phyloP scores from a whole-genome alignment of 2,329 filamentous ascomycete genomes.

The Aspergillus sp. region DNA sequence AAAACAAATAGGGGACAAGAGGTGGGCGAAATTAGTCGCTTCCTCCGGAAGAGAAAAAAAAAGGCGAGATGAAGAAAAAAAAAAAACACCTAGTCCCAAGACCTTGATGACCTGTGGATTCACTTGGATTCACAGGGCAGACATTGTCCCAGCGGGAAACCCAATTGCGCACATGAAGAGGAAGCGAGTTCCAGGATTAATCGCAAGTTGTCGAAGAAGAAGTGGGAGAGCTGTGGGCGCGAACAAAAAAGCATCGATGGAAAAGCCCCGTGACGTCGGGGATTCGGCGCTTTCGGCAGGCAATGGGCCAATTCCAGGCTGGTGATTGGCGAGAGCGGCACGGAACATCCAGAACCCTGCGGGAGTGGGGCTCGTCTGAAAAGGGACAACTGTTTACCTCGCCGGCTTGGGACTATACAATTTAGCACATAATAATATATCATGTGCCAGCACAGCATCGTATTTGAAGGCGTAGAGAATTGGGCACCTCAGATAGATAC shows the following conservation, averaged over 20 bases:
- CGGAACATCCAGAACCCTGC: constrained; percentile 19
- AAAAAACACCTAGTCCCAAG: constrained; percentile 6
- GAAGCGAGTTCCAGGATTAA: not conserved
- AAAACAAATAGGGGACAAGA: not conserved
- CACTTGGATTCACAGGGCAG: constrained; percentile 12
- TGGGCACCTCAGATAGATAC: no score
- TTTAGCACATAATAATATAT: no score
- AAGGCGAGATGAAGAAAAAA: not conserved
- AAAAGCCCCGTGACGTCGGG: constrained; percentile 27
- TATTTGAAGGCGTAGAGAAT: no score
- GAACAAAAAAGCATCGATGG: constrained; percentile 1
- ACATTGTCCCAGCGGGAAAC: constrained; percentile 14
- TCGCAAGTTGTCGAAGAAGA: constrained; percentile 1
- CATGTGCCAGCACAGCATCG: no score
- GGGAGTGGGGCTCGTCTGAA: constrained; percentile 15
- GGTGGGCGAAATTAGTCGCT: not conserved
- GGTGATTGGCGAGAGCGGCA: constrained; percentile 27
- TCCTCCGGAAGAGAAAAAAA: not conserved
- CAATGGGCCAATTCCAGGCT: constrained; percentile 13
- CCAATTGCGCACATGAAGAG: constrained; percentile 11
- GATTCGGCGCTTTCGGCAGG: constrained; percentile 32
- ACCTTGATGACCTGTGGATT: constrained; percentile 5
- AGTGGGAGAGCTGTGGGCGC: not conserved
- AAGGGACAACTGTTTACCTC: constrained; percentile 18
- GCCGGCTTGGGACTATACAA: no score